Base-by-base conservation (phyloP, 208 protist species). In the Porcisia hertigi region DNA sequence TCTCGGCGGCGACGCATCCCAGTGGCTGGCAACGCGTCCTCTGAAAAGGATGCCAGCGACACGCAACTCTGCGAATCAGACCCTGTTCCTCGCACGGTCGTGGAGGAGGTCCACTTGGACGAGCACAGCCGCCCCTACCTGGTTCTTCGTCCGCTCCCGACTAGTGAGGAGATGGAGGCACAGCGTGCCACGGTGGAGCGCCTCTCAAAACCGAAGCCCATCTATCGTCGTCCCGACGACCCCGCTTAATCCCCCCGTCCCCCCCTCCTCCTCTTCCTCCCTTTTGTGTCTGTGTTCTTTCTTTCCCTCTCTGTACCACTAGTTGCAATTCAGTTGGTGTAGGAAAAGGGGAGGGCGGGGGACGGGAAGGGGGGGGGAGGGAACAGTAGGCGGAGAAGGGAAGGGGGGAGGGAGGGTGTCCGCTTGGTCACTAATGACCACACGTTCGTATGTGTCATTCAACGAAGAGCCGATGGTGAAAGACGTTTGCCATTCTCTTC, bases 41-140 rank as follows among this genome's bases (percentile, higher is more conserved):
- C 30, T 11, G 58, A 54, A 49, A 45, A 25, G 25, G 59, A 80
- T 36, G 34, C n/a, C 36, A 73, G 70, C 45, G 71, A 71, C n/a
- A 73, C 55, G 49, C 70, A 76, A 16, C 47, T 36, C 30, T n/a
- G 58, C 70, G 39, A 23, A 41, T 23, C 43, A 20, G 69, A 41
- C 52, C 34, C 54, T 25, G 16, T 30, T 30, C 0, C 67, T 23
- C 67, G 64, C 14, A 80, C 76, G 6, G 67, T 93, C 11, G 84
- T 96, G 12, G 83, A 96, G 74, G 89, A 96, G 75, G 79, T 96
- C 11, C 82, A 87, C 34, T 70, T 94, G 7, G 92, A 96, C 77
- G 92, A 96, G 55, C 67, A 89, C 59, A 67, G 77, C 45, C 79
- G 86, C 41, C 92, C 92, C 73, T 96, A 96, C 84, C 63, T 96